A percentile compares a stretch with the other conserved stretches of the same genome.
Evolutionary conservation across 306 rosid species (phyloP).

Genomic region (Ormosia semicastrata): DNA sequence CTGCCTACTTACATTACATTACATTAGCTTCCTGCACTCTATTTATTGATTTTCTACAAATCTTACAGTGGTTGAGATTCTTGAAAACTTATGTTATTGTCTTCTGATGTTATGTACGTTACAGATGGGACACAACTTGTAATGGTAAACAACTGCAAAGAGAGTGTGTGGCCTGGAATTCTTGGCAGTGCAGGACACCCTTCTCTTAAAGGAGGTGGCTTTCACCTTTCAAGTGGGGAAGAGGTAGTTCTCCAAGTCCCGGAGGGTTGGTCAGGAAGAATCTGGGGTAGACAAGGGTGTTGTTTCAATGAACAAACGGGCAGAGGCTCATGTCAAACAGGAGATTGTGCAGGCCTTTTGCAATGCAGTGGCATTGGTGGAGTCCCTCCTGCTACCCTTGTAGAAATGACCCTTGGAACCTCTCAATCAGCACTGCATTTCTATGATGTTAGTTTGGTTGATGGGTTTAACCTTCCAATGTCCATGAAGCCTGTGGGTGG

Average conservation of each 20-base stretch:
- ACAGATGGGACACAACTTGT: slow-evolving; percentile 53
- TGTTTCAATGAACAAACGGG: slow-evolving; percentile 44
- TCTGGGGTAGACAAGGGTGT: slow-evolving; percentile 81
- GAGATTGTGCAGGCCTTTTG: slow-evolving; percentile 62
- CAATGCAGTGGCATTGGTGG: slow-evolving; percentile 64
- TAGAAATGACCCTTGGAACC: slow-evolving; percentile 71
- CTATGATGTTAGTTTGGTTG: slow-evolving; percentile 74
- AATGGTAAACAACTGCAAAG: slow-evolving; percentile 63
- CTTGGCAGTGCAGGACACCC: slow-evolving; percentile 50
- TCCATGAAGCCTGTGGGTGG: slow-evolving; percentile 52
- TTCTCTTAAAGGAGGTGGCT: slow-evolving; percentile 53
- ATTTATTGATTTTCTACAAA: neutral
- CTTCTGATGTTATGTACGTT: neutral
- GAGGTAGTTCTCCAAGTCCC: slow-evolving; percentile 46
- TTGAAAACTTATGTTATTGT: neutral
- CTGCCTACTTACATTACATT: neutral
- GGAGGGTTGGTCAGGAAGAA: slow-evolving; percentile 66
- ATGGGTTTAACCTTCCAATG: slow-evolving; percentile 67
- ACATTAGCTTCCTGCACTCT: neutral
- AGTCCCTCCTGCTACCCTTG: slow-evolving; percentile 61
- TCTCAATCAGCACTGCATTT: slow-evolving; percentile 50
- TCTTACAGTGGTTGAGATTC: neutral
- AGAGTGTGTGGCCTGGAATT: slow-evolving; percentile 60
- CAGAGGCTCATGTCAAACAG: slow-evolving; percentile 57
- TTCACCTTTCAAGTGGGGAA: slow-evolving; percentile 47